These are phyloP conservation scores for Alectoria sarmentosa DNA, from an alignment of 495 filamentous ascomycete species.

Conservation along the genomic window DNA sequence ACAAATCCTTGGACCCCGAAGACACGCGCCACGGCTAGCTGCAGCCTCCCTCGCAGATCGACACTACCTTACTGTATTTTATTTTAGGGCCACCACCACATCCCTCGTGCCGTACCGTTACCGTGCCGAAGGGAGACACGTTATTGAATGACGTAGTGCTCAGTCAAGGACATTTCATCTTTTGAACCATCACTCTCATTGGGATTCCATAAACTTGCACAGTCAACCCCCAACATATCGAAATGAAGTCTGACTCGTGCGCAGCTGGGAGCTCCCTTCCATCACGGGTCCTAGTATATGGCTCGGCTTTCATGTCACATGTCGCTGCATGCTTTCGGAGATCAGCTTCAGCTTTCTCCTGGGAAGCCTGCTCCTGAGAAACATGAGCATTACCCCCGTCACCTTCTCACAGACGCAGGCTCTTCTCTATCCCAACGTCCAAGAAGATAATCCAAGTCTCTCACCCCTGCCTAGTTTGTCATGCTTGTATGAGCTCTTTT, in stretches of 20 bases:
- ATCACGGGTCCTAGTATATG: too few species aligned
- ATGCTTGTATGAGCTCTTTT: background rate
- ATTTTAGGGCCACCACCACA: background rate
- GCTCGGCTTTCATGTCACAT: too few species aligned
- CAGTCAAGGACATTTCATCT: too few species aligned
- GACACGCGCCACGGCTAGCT: background rate
- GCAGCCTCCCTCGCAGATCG: background rate
- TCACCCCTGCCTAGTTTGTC: background rate
- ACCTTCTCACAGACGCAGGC: background rate
- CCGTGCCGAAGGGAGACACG: background rate
- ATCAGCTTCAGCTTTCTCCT: background rate
- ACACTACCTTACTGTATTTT: background rate
- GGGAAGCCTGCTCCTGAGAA: background rate
- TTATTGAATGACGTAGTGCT: too few species aligned
- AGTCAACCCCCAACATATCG: too few species aligned
- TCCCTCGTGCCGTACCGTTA: background rate
- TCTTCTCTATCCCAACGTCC: background rate
- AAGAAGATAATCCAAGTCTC: background rate
- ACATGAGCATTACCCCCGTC: too few species aligned
- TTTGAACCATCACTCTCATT: too few species aligned
- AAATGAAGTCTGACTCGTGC: too few species aligned
- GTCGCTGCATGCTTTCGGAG: too few species aligned
- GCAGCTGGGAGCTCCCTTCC: too few species aligned
- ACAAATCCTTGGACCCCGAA: background rate
- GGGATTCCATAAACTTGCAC: too few species aligned